Conservation (phyloP, 2,329 filamentous ascomycete genomes). For the Colletotrichum neosansevieriae region DNA sequence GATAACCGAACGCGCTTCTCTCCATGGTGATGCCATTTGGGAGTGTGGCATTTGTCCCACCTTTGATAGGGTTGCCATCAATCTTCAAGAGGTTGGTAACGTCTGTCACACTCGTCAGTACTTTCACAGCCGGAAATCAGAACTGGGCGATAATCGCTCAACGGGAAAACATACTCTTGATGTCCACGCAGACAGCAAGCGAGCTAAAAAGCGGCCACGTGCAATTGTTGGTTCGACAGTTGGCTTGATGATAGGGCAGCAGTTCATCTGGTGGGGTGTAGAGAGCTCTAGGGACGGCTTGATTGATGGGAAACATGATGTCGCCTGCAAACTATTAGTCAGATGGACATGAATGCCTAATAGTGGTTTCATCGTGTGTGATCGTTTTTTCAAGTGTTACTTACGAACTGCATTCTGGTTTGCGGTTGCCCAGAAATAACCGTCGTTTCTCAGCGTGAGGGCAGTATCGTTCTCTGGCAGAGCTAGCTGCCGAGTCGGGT, state of each 20-base stretch:
- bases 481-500: constrained; percentile 10
- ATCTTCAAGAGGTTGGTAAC: background rate
- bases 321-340: constrained; percentile 8
- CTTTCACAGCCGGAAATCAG: background rate
- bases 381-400: background rate
- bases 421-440: constrained; percentile 23
- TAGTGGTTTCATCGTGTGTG: no score
- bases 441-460: background rate
- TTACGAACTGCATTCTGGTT: constrained; percentile 3
- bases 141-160: fast-evolving
- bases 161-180: constrained; percentile 15
- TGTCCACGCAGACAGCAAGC: constrained; percentile 23
- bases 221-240: constrained; percentile 23
- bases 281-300: constrained; percentile 6
- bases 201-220: constrained; percentile 24
- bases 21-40: constrained; percentile 9
- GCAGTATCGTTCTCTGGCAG: background rate
- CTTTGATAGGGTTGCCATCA: background rate
- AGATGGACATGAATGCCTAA: background rate
- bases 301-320: constrained; percentile 23
- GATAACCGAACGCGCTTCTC: background rate
- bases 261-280: constrained; percentile 12
- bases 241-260: constrained; percentile 12
- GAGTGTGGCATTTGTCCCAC: constrained; percentile 4
- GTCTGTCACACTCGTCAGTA: background rate